Percentiles rank a stretch among this genome's conserved stretches.
phyloP scores from a whole-genome alignment of 352 stramenopile genomes.

The Phytopythium sindhum region DNA sequence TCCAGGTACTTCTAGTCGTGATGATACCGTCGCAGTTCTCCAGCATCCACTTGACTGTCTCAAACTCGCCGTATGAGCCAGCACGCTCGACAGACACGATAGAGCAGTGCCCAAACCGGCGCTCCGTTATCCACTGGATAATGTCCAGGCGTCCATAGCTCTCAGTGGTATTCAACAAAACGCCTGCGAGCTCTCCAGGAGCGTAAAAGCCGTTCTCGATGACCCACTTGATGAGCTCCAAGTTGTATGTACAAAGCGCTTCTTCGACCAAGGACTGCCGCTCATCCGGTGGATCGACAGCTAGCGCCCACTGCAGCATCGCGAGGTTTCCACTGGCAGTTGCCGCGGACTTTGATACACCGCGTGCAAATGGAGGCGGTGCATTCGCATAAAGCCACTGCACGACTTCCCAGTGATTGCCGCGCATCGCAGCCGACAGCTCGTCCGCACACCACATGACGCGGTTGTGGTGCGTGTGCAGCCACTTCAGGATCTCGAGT shows the following conservation, averaged over 20 bases:
- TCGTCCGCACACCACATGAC: slow-evolving; percentile 17
- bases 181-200: background rate
- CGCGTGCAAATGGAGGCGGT: no score
- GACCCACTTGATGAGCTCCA: slow-evolving; percentile 34
- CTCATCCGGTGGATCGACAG: background rate
- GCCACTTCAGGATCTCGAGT: slow-evolving; percentile 20
- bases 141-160: background rate
- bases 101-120: background rate
- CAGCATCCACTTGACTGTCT: slow-evolving; percentile 13
- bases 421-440: slow-evolving; percentile 22
- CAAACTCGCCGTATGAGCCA: slow-evolving; percentile 5
- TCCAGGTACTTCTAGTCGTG: no score
- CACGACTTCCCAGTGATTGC: slow-evolving; percentile 25
- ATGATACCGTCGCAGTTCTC: background rate
- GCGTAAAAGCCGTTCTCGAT: slow-evolving; percentile 12
- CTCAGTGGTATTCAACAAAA: background rate
- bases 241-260: slow-evolving; percentile 21
- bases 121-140: background rate
- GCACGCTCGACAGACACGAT: background rate
- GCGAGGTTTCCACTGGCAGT: background rate
- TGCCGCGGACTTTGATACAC: background rate
- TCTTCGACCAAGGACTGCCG: background rate
- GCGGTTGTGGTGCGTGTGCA: slow-evolving; percentile 16
- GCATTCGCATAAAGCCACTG: slow-evolving; percentile 25
- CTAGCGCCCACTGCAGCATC: background rate